These are phyloP conservation scores for Lasiodiplodia citricola DNA, from an alignment of 2,329 filamentous ascomycete species.

Conservation along the genomic window DNA sequence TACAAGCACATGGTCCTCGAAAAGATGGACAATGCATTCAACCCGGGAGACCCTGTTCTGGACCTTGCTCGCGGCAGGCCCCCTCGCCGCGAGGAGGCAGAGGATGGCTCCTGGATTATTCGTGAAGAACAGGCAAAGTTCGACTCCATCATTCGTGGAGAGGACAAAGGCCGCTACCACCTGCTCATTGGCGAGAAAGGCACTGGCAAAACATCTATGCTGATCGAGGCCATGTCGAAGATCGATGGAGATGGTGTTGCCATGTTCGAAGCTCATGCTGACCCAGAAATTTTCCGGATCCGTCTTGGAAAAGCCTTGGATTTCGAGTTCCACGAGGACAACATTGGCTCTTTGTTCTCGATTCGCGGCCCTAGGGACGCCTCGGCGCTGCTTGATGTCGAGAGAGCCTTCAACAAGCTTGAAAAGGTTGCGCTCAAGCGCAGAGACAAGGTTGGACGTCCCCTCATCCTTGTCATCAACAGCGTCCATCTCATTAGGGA, in stretches of 20 bases:
- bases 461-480: slow-evolving; percentile 92
- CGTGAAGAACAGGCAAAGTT: slow-evolving; percentile 82
- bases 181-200: slow-evolving; percentile 94
- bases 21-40: slow-evolving; percentile 92
- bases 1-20: slow-evolving; percentile 91
- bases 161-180: slow-evolving; percentile 81
- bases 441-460: slow-evolving; percentile 65
- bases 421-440: slow-evolving; percentile 89
- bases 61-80: slow-evolving; percentile 60
- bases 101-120: slow-evolving; percentile 74
- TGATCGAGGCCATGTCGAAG: slow-evolving; percentile 93
- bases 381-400: slow-evolving; percentile 90
- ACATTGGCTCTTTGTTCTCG: slow-evolving; percentile 94
- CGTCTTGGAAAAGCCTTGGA: slow-evolving; percentile 91
- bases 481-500: slow-evolving; percentile 90
- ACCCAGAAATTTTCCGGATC: slow-evolving; percentile 93
- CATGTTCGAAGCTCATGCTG: slow-evolving; percentile 96
- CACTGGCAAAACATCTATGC: slow-evolving; percentile 95
- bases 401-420: slow-evolving; percentile 95
- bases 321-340: slow-evolving; percentile 97
- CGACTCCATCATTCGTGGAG: slow-evolving; percentile 80
- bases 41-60: slow-evolving; percentile 87
- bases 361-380: slow-evolving; percentile 92
- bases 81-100: slow-evolving; percentile 46
- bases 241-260: slow-evolving; percentile 86